Evolutionary conservation across 2,329 filamentous ascomycete genomes (phyloP).

Genomic region (Pestalotiopsis sp.): DNA sequence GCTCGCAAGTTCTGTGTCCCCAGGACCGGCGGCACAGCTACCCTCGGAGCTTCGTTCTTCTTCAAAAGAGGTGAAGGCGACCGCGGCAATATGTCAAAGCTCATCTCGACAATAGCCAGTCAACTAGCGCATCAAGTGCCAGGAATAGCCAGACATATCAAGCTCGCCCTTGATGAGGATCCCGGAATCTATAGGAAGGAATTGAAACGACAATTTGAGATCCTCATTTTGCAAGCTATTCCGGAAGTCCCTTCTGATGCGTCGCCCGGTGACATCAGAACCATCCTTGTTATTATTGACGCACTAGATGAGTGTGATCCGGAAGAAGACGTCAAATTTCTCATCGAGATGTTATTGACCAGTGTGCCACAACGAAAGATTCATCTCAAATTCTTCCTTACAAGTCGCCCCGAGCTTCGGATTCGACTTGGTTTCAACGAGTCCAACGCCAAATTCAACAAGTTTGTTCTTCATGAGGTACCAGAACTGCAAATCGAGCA

Average conservation of each 20-base stretch:
- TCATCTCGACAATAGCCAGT: slow-evolving; percentile 39
- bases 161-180: slow-evolving; percentile 22
- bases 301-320: slow-evolving; percentile 36
- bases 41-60: slow-evolving; percentile 36
- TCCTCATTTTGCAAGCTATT: slow-evolving; percentile 37
- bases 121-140: slow-evolving; percentile 39
- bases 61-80: slow-evolving; percentile 43
- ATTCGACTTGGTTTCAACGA: slow-evolving; percentile 36
- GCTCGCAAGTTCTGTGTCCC: not conserved
- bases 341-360: slow-evolving; percentile 29
- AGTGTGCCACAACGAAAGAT: slow-evolving; percentile 15
- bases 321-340: slow-evolving; percentile 27
- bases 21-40: slow-evolving; percentile 28
- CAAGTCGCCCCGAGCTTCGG: slow-evolving; percentile 40
- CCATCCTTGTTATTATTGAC: slow-evolving; percentile 30
- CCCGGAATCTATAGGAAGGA: too few relatives aligned
- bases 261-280: not conserved
- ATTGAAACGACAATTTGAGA: slow-evolving; percentile 38
- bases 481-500: slow-evolving; percentile 26
- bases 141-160: slow-evolving; percentile 24
- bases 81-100: slow-evolving; percentile 30
- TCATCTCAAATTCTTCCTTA: slow-evolving; percentile 37
- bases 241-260: slow-evolving; percentile 1
- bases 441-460: slow-evolving; percentile 27
- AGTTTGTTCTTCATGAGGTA: slow-evolving; percentile 38